Conservation (phyloP, 345 rosid species). For the Moricandia arvensis region DNA sequence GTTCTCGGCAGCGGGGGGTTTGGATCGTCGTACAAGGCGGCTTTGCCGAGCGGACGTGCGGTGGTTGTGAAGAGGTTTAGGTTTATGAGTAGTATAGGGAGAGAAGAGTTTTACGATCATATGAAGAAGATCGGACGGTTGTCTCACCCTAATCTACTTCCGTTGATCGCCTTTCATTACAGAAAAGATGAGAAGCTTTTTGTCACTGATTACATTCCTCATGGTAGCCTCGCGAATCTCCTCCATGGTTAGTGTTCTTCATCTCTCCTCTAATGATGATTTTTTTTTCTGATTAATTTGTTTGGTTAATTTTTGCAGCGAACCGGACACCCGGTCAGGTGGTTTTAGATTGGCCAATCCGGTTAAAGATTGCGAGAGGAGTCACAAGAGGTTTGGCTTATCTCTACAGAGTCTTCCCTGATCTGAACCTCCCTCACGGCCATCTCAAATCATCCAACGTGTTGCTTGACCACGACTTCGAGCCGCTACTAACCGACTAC, state of each 20-base stretch:
- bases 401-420: slow-evolving; percentile 58
- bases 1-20: slow-evolving; percentile 72
- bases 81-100: slow-evolving; percentile 57
- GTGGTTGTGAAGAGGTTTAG: slow-evolving; percentile 80
- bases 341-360: slow-evolving; percentile 70
- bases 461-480: slow-evolving; percentile 50
- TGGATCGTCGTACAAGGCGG: slow-evolving; percentile 83
- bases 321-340: slow-evolving; percentile 45
- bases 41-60: slow-evolving; percentile 48
- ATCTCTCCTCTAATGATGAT: background rate
- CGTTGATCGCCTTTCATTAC: slow-evolving; percentile 63
- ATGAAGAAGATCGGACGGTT: slow-evolving; percentile 66
- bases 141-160: slow-evolving; percentile 73
- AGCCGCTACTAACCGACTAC: slow-evolving; percentile 65
- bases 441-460: slow-evolving; percentile 90
- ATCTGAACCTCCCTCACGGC: slow-evolving; percentile 62
- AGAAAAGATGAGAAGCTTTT: slow-evolving; percentile 84
- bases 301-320: slow-evolving; percentile 35
- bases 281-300: background rate
- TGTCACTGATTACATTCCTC: slow-evolving; percentile 58
- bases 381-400: slow-evolving; percentile 67
- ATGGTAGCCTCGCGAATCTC: slow-evolving; percentile 78
- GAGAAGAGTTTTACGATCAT: slow-evolving; percentile 63
- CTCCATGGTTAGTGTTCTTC: slow-evolving; percentile 56
- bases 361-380: slow-evolving; percentile 77